Base-by-base conservation (phyloP, 139 green algal species). In the Chlorella sp. region DNA sequence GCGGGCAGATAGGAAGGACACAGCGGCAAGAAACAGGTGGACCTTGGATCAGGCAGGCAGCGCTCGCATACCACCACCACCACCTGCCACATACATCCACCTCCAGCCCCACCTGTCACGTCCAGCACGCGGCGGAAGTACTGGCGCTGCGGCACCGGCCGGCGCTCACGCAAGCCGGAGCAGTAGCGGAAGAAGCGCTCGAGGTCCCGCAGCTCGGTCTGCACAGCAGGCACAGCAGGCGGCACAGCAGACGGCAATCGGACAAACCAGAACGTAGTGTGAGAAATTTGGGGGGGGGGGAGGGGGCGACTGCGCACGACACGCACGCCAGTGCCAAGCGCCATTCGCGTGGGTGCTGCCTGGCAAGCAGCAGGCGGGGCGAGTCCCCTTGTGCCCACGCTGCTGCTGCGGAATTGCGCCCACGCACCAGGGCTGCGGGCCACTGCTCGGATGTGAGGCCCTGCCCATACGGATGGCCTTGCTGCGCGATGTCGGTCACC, bases 111-210 rank as follows among this genome's bases (percentile, higher is more conserved):
- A 79, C 83, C 83, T 80, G 83, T 79, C 37, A 88, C 69, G 26
- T 66, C 83, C 83, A 88, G 28, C 83, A 88, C 83, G 14, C 36
- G 42, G 3, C 18, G 39, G 75, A 91, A 82, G 85, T 86, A 87
- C 28, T 95, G 92, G 18, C 85, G 86, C 92, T 97, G 95, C 60
- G 78, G 79, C 26, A 93, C 81, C 16, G 91, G 85, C 7, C 87
- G 84, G 16, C 93, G 92, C 88, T 95, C 92, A 83, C 95, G 92
- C 79, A 98, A 88, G 21, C 94, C 95, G 40, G 93, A 93, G 92
- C 96, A 97, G 89, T 96, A 97, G 42, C 94, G 86, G 92, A 98
- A 96, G 88, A 94, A 96, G 12, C 94, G 91, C 83, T 93, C 75
- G 0, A 96, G 82, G 48, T 90, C 80, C 36, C 76, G 36, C 66